phyloP scores from a whole-genome alignment of 192 early-diverging fungal genomes.

The Backusella tuberculispora region DNA sequence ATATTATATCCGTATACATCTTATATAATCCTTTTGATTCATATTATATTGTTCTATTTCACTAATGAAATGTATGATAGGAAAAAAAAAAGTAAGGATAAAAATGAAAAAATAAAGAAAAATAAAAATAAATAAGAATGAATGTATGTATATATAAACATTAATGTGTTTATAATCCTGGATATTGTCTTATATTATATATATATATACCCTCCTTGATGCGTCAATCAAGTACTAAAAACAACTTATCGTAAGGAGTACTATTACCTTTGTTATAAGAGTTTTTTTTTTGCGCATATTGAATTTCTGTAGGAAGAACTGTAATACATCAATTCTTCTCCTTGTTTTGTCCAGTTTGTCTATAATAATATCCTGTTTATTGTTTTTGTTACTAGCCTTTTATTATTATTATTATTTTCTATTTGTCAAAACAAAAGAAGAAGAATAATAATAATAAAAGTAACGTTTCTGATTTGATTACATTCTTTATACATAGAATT shows the following conservation, averaged over 20 bases:
- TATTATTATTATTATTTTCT: not conserved
- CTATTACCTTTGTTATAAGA: not conserved
- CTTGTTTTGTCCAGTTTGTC: not conserved
- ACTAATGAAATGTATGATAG: no score
- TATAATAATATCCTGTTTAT: slow-evolving; percentile 10
- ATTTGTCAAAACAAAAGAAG: not conserved
- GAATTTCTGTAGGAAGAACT: slow-evolving; percentile 13
- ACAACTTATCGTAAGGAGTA: slow-evolving; percentile 8
- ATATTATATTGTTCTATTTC: no score
- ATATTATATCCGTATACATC: no score
- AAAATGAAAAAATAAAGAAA: not conserved
- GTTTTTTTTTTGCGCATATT: slow-evolving; percentile 1
- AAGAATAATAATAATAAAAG: no score
- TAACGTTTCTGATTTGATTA: no score
- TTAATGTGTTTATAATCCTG: not conserved
- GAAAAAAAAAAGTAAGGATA: not conserved
- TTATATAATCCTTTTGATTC: no score
- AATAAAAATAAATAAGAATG: not conserved
- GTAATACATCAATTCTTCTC: slow-evolving; percentile 6
- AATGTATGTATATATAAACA: not conserved
- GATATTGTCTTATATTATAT: not conserved
- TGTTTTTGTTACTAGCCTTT: not conserved
- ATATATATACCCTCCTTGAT: not conserved
- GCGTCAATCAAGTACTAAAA: slow-evolving; percentile 14
- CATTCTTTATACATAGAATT: no score